Base-by-base conservation (phyloP, 2,329 filamentous ascomycete genomes). In the Aspergillus pseudoglaucus region DNA sequence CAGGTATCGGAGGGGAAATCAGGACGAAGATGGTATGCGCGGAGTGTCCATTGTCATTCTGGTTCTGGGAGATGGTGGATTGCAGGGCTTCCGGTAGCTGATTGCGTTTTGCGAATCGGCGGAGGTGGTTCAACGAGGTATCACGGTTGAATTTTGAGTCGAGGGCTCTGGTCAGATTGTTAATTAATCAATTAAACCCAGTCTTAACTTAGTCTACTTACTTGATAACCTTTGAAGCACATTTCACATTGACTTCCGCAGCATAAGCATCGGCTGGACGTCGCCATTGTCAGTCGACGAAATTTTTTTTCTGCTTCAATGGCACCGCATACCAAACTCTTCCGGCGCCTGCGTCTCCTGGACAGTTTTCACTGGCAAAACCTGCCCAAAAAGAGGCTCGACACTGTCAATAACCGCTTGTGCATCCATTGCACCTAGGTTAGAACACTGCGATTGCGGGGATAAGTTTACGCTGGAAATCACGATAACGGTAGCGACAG, bases 141-240 rank as follows among this genome's bases (percentile, higher is more conserved):
- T 67, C 60, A 49, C 61, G 64, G 27, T 63, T 65, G 45, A 66
- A 70, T 25, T 59, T 58, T 15, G 62, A 50, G 41, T 71, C 69
- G 17, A 74, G 63, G 27, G 63, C 62, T 56, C 72, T 73, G 6
- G 6, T 30, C 25, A 30, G 12, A 30, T 30, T 5, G 25, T 30
- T 10, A 12, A 23, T 35, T 27, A 33, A 7, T 27, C 30, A 32
- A 35, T 12, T 10, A 30, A 30, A 12, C 10, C 25, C 9, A 27
- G 15, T 15, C 17, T 39, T 22, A 12, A 1, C 4, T 22, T 18
- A 6, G 7, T 39, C 18, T 17, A 50, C 65, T 49, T 56, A 73
- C 72, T 73, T 70, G 44, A 70, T 59, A 41, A 72, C 69, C 51
- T 69, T 70, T 15, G 69, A 69, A 8, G 72, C 71, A 45, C 62